phyloP scores from a whole-genome alignment of 495 filamentous ascomycete species.

The Xylaria bambusicola region DNA sequence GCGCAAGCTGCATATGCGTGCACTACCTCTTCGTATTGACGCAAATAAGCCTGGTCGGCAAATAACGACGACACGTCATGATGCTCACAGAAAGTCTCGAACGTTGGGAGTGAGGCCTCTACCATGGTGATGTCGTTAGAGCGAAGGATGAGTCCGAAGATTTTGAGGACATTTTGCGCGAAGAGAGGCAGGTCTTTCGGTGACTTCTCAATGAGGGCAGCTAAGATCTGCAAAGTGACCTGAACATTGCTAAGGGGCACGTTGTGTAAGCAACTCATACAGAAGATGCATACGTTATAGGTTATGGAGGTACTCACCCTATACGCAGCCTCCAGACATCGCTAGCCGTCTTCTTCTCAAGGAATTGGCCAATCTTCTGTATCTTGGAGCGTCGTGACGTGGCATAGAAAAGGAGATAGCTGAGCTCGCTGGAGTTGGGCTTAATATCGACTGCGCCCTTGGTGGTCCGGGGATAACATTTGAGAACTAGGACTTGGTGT shows the following conservation, averaged over 20 bases:
- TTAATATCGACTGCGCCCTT: conserved; percentile 88
- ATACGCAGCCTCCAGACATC: conserved; percentile 82
- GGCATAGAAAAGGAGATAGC: conserved; percentile 92
- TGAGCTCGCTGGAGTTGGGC: conserved; percentile 91
- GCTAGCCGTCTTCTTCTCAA: conserved; percentile 84
- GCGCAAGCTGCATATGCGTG: conserved; percentile 77
- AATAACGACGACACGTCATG: conserved; percentile 76
- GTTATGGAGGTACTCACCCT: conserved; percentile 61
- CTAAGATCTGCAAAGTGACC: conserved; percentile 85
- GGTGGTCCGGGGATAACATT: conserved; percentile 88
- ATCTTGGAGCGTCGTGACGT: conserved; percentile 91
- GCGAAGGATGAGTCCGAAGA: conserved; percentile 73
- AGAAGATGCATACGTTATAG: neutral
- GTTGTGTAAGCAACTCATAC: conserved; percentile 15
- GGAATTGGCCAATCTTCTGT: conserved; percentile 86
- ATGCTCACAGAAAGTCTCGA: conserved; percentile 78
- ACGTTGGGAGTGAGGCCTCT: conserved; percentile 81
- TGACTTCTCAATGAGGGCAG: conserved; percentile 85
- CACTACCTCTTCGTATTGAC: conserved; percentile 80
- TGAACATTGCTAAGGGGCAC: conserved; percentile 73
- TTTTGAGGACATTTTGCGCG: conserved; percentile 73
- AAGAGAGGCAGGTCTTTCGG: conserved; percentile 88
- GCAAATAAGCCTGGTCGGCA: conserved; percentile 77
- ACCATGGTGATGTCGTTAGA: conserved; percentile 85
- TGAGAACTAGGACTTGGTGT: conserved; percentile 88